phyloP scores from a whole-genome alignment of 108 stramenopile species.

The Seminavis robusta region DNA sequence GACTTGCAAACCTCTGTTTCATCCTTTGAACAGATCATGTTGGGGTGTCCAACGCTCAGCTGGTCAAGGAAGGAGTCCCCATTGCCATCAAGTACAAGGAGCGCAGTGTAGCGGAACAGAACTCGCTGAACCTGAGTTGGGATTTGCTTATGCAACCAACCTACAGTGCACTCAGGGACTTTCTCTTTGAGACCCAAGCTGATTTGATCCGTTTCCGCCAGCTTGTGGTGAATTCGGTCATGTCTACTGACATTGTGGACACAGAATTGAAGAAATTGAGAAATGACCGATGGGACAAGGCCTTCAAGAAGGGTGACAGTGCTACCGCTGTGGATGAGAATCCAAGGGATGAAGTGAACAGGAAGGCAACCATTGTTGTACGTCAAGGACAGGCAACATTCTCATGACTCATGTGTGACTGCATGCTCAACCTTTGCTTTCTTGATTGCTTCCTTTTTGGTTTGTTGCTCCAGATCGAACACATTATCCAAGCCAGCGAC shows the following conservation, averaged over 20 bases:
- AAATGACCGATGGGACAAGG: constrained; percentile 47
- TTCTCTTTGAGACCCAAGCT: constrained; percentile 18
- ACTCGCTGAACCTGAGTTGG: too few species aligned
- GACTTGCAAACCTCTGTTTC: constrained; percentile 43
- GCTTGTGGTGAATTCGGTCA: constrained; percentile 42
- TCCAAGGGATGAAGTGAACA: constrained; percentile 3
- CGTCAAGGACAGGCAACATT: too few species aligned
- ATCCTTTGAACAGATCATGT: constrained; percentile 35
- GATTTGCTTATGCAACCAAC: constrained; percentile 22
- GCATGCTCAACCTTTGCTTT: too few species aligned
- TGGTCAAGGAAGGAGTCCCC: too few species aligned
- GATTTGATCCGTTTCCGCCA: constrained; percentile 43
- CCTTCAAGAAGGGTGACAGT: constrained; percentile 19
- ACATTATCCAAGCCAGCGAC: constrained; percentile 29
- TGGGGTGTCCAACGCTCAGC: too few species aligned
- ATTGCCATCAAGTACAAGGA: constrained; percentile 31
- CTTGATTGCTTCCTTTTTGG: too few species aligned
- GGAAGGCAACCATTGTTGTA: constrained; percentile 18
- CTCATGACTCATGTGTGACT: too few species aligned
- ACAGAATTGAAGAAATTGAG: constrained; percentile 34
- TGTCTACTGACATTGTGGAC: constrained; percentile 49
- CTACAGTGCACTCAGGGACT: constrained; percentile 19
- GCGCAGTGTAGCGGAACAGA: too few species aligned
- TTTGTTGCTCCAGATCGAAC: too few species aligned
- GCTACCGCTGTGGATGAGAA: constrained; percentile 2